These are phyloP conservation scores for Phallus indusiatus DNA, from an alignment of 768 basidiomycete genomes.

Conservation along the genomic window DNA sequence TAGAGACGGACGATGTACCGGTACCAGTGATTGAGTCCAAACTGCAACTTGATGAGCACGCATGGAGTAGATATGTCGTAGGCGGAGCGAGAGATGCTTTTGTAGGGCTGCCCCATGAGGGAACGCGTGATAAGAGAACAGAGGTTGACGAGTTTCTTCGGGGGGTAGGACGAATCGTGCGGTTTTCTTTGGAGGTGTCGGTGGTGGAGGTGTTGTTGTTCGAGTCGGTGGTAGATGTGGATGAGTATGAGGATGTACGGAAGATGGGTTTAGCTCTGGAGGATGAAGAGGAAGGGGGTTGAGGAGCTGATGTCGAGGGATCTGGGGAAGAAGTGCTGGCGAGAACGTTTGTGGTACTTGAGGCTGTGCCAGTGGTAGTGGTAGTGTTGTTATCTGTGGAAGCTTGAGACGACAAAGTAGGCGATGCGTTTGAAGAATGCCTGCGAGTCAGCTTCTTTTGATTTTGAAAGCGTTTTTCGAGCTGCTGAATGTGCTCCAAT, in stretches of 20 bases:
- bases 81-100: constrained; percentile 1
- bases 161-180: background rate
- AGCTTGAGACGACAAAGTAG: background rate
- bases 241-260: background rate
- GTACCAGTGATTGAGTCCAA: background rate
- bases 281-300: background rate
- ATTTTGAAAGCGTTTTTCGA: background rate
- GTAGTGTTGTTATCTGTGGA: background rate
- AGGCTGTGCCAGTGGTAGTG: background rate
- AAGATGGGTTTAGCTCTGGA: background rate
- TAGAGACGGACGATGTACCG: background rate
- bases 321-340: background rate
- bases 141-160: background rate
- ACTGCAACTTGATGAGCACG: background rate
- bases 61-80: background rate
- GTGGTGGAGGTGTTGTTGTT: background rate
- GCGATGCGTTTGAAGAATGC: background rate
- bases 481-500: background rate
- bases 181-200: background rate
- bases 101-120: background rate
- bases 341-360: background rate
- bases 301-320: background rate
- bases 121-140: background rate
- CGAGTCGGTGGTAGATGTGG: background rate
- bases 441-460: background rate